phyloP scores from a whole-genome alignment of 2,329 filamentous ascomycete species.

The Aspergillus tanneri region DNA sequence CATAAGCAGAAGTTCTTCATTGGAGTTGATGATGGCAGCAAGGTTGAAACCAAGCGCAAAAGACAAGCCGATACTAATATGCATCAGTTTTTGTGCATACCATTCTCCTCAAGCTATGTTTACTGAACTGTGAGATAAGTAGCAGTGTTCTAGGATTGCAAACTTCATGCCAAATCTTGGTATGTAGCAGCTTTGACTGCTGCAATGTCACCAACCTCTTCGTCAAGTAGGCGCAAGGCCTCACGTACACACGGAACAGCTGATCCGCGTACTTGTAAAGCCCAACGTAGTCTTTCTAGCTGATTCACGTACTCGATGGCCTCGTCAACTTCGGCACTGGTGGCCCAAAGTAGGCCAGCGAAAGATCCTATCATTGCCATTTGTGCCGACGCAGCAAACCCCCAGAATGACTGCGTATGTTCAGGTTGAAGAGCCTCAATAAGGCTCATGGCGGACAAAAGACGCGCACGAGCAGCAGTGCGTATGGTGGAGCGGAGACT shows the following conservation, averaged over 20 bases:
- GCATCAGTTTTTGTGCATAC: too few relatives aligned
- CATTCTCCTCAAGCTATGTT: too few relatives aligned
- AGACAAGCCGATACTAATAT: too few relatives aligned
- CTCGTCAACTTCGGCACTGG: conserved; percentile 35
- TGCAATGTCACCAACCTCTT: conserved; percentile 12
- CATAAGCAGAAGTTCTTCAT: too few relatives aligned
- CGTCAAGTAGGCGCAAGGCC: conserved; percentile 12
- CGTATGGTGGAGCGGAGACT: conserved; percentile 33
- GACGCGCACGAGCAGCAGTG: conserved; percentile 44
- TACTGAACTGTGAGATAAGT: too few relatives aligned
- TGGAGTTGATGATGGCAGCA: too few relatives aligned
- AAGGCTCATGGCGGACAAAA: conserved; percentile 47
- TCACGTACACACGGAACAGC: conserved; percentile 12
- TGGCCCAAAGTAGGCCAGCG: conserved; percentile 41
- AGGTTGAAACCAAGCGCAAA: too few relatives aligned
- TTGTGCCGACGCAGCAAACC: conserved; percentile 45
- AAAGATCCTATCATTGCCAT: conserved; percentile 46
- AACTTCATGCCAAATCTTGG: neutral
- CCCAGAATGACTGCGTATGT: conserved; percentile 51
- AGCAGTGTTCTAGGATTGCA: too few relatives aligned
- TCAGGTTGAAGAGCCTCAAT: conserved; percentile 46
- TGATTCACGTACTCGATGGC: conserved; percentile 35
- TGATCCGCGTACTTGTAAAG: conserved; percentile 33
- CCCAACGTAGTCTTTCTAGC: conserved; percentile 45
- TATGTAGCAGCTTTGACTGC: conserved; percentile 3